Evolutionary conservation across 176 grass and related monocot species (phyloP).

Genomic region (Tuctoria greenei): DNA sequence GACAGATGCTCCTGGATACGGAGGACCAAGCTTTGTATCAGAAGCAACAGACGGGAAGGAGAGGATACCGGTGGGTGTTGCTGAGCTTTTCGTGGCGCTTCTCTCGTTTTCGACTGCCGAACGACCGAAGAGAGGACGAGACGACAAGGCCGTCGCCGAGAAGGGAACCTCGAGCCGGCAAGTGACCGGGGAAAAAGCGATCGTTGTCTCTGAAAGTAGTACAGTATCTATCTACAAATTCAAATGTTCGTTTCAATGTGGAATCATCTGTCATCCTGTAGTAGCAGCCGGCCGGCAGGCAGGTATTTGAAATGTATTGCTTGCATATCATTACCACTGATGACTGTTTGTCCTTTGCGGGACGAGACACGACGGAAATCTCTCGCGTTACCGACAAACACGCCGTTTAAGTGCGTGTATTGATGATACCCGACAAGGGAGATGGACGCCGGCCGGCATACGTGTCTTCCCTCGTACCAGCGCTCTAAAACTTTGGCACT

Average conservation of each 20-base stretch:
- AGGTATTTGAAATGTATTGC: not conserved
- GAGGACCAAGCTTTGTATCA: not conserved
- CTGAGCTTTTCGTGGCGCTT: slow-evolving; percentile 36
- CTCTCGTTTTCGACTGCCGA: slow-evolving; percentile 7
- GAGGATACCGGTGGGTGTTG: not conserved
- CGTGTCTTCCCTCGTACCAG: not conserved
- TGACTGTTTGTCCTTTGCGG: not conserved
- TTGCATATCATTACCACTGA: not conserved
- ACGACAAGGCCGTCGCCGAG: not conserved
- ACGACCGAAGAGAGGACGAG: slow-evolving; percentile 23
- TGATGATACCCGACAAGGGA: not conserved
- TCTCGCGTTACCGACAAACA: not conserved
- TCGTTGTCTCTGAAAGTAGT: not conserved
- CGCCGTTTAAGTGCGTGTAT: not conserved
- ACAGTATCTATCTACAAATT: not conserved
- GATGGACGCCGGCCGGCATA: not conserved
- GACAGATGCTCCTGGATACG: not conserved
- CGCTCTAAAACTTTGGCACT: not conserved
- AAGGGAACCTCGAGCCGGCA: not conserved
- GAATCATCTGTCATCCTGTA: not conserved
- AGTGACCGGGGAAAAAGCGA: not conserved
- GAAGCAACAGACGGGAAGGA: not conserved
- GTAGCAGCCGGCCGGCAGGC: not conserved
- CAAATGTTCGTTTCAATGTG: not conserved
- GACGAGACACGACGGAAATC: not conserved